phyloP scores from a whole-genome alignment of 768 basidiomycete genomes.

The Suillus lakei region DNA sequence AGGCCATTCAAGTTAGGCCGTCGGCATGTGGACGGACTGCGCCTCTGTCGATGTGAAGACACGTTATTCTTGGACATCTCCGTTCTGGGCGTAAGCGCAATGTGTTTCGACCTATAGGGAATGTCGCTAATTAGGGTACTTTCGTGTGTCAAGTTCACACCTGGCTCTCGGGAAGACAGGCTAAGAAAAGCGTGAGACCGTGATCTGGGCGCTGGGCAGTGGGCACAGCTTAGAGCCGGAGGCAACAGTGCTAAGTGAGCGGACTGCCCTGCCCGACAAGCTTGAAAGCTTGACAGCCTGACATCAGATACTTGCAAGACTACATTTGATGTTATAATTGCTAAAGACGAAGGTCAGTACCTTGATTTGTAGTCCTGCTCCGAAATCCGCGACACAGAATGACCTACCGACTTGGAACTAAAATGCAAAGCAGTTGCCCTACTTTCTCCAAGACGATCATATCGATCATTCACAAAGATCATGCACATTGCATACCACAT shows the following conservation, averaged over 20 bases:
- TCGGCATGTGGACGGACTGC: slow-evolving; percentile 13
- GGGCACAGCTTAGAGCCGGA: slow-evolving; percentile 5
- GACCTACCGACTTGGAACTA: neutral
- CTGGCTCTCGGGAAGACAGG: neutral
- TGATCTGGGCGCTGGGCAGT: slow-evolving; percentile 7
- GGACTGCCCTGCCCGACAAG: slow-evolving; percentile 1
- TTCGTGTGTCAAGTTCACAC: neutral
- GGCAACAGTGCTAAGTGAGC: neutral
- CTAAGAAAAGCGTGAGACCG: slow-evolving; percentile 22
- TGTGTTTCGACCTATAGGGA: slow-evolving; percentile 2
- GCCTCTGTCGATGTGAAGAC: slow-evolving; percentile 10
- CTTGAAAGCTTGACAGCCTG: neutral
- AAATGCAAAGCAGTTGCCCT: neutral
- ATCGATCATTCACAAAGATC: neutral
- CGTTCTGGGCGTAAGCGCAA: slow-evolving; percentile 8
- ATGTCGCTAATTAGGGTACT: neutral
- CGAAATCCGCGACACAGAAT: neutral
- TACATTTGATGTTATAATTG: neutral
- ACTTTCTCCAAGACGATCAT: neutral
- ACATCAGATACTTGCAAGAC: neutral
- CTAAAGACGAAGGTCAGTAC: neutral
- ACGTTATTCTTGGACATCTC: slow-evolving; percentile 24
- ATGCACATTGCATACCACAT: neutral
- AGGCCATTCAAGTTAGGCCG: slow-evolving; percentile 4
- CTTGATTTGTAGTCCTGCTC: neutral